Evolutionary conservation across 257 asterid species (phyloP).

Genomic region (Parsonsia alboflavescens): DNA sequence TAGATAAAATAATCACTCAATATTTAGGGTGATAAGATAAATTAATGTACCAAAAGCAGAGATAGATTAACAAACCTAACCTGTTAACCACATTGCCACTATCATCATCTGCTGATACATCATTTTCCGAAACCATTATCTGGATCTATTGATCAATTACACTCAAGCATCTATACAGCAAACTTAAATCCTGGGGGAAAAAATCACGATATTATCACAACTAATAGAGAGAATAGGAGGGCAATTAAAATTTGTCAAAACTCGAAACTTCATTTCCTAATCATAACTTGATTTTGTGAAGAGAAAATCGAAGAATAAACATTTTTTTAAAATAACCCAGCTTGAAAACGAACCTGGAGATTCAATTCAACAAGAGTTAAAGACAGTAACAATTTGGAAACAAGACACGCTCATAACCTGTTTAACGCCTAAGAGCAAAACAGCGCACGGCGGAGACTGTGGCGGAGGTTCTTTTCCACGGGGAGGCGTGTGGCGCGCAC

Average conservation of each 20-base stretch:
- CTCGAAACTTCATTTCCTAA: neutral
- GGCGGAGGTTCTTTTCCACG: constrained; percentile 15
- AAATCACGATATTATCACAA: neutral
- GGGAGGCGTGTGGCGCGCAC: constrained; percentile 20
- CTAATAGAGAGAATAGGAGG: neutral
- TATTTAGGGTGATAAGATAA: neutral
- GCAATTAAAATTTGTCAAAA: neutral
- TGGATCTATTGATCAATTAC: neutral
- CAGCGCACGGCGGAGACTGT: constrained; percentile 1
- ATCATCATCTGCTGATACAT: constrained; percentile 23
- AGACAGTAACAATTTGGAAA: neutral
- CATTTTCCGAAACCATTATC: constrained; percentile 39
- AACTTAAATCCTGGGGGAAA: neutral
- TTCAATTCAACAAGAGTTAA: neutral
- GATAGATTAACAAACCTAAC: constrained; percentile 17
- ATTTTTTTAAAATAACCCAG: neutral
- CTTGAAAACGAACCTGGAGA: neutral
- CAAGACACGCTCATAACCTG: neutral
- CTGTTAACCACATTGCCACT: constrained; percentile 24
- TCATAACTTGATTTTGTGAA: neutral
- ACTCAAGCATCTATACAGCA: neutral
- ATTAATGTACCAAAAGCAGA: neutral
- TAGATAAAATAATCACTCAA: neutral
- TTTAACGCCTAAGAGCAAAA: neutral
- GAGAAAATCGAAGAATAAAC: neutral